Evolutionary conservation across 495 filamentous ascomycete species (phyloP), one percentile per base, ranked within the genome.

Genomic region (Talaromyces wortmannii): DNA sequence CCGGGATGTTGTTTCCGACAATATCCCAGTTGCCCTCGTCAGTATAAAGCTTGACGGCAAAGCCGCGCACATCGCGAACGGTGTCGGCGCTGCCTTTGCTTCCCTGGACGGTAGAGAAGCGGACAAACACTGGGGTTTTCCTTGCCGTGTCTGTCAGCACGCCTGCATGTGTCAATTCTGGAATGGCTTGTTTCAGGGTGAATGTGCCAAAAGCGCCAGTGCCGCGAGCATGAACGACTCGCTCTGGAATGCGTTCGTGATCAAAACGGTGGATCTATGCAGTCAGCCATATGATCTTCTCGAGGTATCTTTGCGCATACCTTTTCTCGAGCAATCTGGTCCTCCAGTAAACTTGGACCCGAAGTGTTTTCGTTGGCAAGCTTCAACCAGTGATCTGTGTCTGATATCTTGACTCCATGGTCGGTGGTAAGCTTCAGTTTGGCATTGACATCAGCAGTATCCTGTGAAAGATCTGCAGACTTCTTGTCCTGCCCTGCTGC

Each of bases 191-290:
- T 54, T 79, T 77, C 2, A 95, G 70, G 52, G 76, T 87, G 74
- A 95, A 95, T 31, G 80, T 90, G 11, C 91, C 91, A 61, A 94
- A 95, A 15, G 91, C 91, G 40, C 84, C 91, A 12, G 81, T 73
- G 17, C 90, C 91, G 32, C 91, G 87, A 30, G 91, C 91, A 63
- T 96, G 91, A 5, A 96, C 90, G 12, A 95, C 90, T 50, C 91
- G 78, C 69, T 95, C 90, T 3, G 90, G 90, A 51, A 94, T 92
- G 51, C 90, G 81, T 67, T 95, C 90, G 59, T 94, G 89, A 61
- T 94, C 89, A 63, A 95, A 92, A 55, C 83, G 80, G 64, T 83
- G 81, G 46, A 91, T 89, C 88, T 91, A 46, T 11, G 48, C 15
- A 31, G 36, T 57, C n/a, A 49, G n/a, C n/a, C 32, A 31, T 17